Conservation (phyloP, 768 basidiomycete species). For the Royoungia palumana region DNA sequence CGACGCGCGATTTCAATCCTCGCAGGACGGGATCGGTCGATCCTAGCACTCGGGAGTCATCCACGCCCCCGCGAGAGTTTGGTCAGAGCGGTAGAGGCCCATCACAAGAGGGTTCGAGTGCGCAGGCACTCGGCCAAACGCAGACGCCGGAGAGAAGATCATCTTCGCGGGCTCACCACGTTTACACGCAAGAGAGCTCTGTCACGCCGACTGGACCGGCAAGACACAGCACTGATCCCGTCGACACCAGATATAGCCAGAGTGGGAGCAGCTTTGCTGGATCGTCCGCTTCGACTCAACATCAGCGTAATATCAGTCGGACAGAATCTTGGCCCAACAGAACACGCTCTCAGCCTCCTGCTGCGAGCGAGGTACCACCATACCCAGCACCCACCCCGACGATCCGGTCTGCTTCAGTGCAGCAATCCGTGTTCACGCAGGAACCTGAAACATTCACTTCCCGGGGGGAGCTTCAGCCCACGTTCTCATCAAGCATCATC, state of each 20-base stretch:
- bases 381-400: slow-evolving; percentile 29
- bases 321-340: slow-evolving; percentile 19
- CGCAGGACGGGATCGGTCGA: slow-evolving; percentile 26
- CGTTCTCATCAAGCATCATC: slow-evolving; percentile 66
- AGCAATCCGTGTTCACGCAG: slow-evolving; percentile 15
- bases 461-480: slow-evolving; percentile 53
- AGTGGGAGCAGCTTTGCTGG: slow-evolving; percentile 7
- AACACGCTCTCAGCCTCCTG: slow-evolving; percentile 20
- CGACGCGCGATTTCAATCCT: slow-evolving; percentile 25
- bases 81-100: slow-evolving; percentile 15
- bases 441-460: slow-evolving; percentile 49
- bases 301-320: slow-evolving; percentile 10
- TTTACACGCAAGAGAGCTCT: slow-evolving; percentile 20
- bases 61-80: slow-evolving; percentile 24
- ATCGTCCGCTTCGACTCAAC: slow-evolving; percentile 16
- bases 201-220: slow-evolving; percentile 11
- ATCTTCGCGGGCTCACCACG: slow-evolving; percentile 12
- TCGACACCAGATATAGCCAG: slow-evolving; percentile 10
- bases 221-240: slow-evolving; percentile 27
- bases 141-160: slow-evolving; percentile 17
- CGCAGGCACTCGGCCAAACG: slow-evolving; percentile 19
- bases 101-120: slow-evolving; percentile 10
- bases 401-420: slow-evolving; percentile 11
- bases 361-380: slow-evolving; percentile 20
- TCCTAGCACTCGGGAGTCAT: not conserved